Conservation (phyloP, 345 rosid genomes). For the Nasturtium officinale region DNA sequence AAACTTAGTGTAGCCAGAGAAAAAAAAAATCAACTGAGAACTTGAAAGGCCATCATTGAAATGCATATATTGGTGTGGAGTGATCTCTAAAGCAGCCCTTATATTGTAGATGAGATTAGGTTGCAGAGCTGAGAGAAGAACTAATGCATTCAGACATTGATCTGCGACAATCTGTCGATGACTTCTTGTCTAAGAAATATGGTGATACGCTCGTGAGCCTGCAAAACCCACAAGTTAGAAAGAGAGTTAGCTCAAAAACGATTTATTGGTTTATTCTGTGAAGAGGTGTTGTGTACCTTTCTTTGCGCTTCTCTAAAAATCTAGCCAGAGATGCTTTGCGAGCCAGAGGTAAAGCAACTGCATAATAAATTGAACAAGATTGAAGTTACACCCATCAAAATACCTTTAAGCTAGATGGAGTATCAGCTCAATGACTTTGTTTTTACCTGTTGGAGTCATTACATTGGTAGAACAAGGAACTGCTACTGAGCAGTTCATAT, state of each 20-base stretch:
- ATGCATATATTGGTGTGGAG: constrained; percentile 24
- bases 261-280: constrained; percentile 18
- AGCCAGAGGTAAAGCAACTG: constrained; percentile 77
- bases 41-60: constrained; percentile 8
- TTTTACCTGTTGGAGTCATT: constrained; percentile 56
- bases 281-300: constrained; percentile 51
- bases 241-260: constrained; percentile 25
- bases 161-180: constrained; percentile 39
- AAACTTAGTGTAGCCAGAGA: constrained; percentile 20
- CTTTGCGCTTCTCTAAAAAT: constrained; percentile 82
- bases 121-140: constrained; percentile 45
- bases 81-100: constrained; percentile 21
- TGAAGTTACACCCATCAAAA: background rate
- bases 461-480: constrained; percentile 29
- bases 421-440: background rate
- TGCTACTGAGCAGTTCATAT: constrained; percentile 38
- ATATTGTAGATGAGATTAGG: constrained; percentile 38
- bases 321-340: constrained; percentile 85
- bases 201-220: constrained; percentile 57
- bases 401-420: background rate
- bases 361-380: constrained; percentile 14
- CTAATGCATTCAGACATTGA: constrained; percentile 41
- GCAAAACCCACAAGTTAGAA: constrained; percentile 4
- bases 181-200: constrained; percentile 45
- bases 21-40: background rate